Percentiles rank a stretch among this genome's conserved stretches.
These are phyloP conservation scores for Excoecaria agallocha DNA, from an alignment of 345 rosid genomes.

Conservation along the genomic window DNA sequence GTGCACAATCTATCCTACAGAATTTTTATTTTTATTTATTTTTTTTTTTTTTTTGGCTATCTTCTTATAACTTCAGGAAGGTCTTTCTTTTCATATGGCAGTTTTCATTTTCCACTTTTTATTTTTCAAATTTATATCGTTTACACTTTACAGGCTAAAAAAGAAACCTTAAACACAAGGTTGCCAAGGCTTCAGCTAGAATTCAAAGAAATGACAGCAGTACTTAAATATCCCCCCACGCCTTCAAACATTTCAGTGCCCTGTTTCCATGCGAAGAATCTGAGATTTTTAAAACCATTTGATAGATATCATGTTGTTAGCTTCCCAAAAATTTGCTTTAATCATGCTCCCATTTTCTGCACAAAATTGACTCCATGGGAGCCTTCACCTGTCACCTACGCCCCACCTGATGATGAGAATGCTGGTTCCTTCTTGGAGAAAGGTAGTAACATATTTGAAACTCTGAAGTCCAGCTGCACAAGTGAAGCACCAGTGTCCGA, in stretches of 20 bases:
- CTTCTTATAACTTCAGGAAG: not conserved
- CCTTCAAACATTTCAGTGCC: constrained; percentile 23
- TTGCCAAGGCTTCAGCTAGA: constrained; percentile 28
- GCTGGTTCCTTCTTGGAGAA: constrained; percentile 42
- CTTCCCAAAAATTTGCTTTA: constrained; percentile 19
- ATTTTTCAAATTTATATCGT: not conserved
- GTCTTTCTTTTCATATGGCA: not conserved
- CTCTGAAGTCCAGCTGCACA: constrained; percentile 35
- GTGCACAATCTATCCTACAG: not conserved
- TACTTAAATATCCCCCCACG: constrained; percentile 37
- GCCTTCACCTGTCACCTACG: constrained; percentile 46
- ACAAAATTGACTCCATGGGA: constrained; percentile 63
- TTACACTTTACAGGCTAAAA: constrained; percentile 19
- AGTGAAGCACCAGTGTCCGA: constrained; percentile 35
- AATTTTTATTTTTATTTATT: no score
- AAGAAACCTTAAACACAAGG: constrained; percentile 4
- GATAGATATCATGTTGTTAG: constrained; percentile 11
- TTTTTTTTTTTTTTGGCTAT: not conserved
- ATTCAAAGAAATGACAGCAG: constrained; percentile 50
- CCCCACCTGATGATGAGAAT: constrained; percentile 42
- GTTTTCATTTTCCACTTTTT: not conserved
- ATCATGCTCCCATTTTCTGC: constrained; percentile 38
- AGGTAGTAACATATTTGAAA: constrained; percentile 53
- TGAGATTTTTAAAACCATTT: constrained; percentile 28
- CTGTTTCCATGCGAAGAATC: constrained; percentile 28